A percentile compares a stretch with the other conserved stretches of the same genome.
These are phyloP conservation scores for Dissophora ornata DNA, from an alignment of 192 early-diverging fungal genomes.

Conservation along the genomic window DNA sequence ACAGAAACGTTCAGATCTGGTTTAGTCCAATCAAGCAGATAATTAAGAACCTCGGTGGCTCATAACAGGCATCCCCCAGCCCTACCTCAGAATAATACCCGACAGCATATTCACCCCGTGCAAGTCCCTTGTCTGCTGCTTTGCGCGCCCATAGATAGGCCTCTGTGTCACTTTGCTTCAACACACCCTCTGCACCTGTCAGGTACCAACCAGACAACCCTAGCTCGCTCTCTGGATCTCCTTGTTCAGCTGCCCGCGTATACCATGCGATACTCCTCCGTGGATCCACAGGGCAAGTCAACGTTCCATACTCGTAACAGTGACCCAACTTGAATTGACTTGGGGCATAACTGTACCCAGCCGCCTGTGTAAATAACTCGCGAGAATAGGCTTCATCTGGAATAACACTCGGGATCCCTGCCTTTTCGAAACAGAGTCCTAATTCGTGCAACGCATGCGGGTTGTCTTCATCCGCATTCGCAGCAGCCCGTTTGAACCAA, in stretches of 20 bases:
- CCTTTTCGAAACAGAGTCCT: constrained; percentile 65
- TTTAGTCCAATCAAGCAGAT: not conserved
- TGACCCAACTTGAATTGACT: constrained; percentile 93
- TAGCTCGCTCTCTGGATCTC: constrained; percentile 90
- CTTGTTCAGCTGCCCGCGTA: constrained; percentile 91
- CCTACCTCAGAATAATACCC: constrained; percentile 92
- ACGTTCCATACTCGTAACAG: constrained; percentile 94
- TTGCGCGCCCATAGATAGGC: constrained; percentile 98
- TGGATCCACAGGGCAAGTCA: constrained; percentile 88
- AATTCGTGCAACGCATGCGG: constrained; percentile 96
- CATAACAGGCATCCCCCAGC: too few relatives aligned
- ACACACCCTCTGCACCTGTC: constrained; percentile 89
- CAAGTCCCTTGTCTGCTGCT: constrained; percentile 93
- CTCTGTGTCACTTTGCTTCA: constrained; percentile 91
- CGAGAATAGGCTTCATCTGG: constrained; percentile 87
- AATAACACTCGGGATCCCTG: constrained; percentile 73
- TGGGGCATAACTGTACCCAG: constrained; percentile 91
- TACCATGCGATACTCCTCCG: constrained; percentile 96
- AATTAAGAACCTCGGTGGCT: not conserved
- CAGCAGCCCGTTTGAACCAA: constrained; percentile 93
- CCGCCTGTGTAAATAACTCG: constrained; percentile 92
- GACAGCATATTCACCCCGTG: constrained; percentile 97
- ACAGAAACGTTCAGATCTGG: not conserved
- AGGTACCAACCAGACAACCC: constrained; percentile 98
- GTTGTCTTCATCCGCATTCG: constrained; percentile 87